Evolutionary conservation across 805 yeast genomes (phyloP).

Genomic region (Ogataea henricii): DNA sequence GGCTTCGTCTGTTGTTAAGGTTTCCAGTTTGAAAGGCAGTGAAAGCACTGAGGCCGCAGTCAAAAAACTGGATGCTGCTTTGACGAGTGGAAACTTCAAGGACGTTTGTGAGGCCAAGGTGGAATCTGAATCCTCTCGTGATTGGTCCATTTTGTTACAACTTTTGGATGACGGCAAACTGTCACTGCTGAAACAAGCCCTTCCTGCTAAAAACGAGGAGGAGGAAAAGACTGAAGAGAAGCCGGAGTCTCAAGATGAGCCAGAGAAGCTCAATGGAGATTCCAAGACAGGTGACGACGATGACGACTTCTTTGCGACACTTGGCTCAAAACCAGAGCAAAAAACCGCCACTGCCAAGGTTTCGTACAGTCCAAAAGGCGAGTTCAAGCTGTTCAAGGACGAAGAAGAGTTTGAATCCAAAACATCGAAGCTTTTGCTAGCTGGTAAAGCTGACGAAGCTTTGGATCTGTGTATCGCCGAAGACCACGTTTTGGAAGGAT

Average conservation of each 20-base stretch:
- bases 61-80: constrained; percentile 53
- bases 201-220: constrained; percentile 11
- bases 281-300: constrained; percentile 43
- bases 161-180: constrained; percentile 52
- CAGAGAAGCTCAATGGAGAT: constrained; percentile 15
- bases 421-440: constrained; percentile 54
- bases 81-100: constrained; percentile 54
- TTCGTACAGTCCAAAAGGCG: constrained; percentile 52
- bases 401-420: constrained; percentile 44
- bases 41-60: constrained; percentile 38
- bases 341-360: constrained; percentile 10
- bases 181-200: constrained; percentile 45
- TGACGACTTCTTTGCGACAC: constrained; percentile 43
- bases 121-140: constrained; percentile 41
- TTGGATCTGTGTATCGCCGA: constrained; percentile 64
- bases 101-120: constrained; percentile 58
- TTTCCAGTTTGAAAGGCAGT: constrained; percentile 38
- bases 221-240: not conserved
- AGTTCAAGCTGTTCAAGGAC: constrained; percentile 43
- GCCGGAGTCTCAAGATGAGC: constrained; percentile 12
- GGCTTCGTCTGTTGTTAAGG: constrained; percentile 41
- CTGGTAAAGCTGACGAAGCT: constrained; percentile 67
- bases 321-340: constrained; percentile 25
- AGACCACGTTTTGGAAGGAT: constrained; percentile 73
- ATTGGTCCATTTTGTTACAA: constrained; percentile 65